Percentiles rank a stretch among this genome's conserved stretches.
These are phyloP conservation scores for Geotrichum cucujoidarum DNA, from an alignment of 1,139 yeast genomes.

Conservation along the genomic window DNA sequence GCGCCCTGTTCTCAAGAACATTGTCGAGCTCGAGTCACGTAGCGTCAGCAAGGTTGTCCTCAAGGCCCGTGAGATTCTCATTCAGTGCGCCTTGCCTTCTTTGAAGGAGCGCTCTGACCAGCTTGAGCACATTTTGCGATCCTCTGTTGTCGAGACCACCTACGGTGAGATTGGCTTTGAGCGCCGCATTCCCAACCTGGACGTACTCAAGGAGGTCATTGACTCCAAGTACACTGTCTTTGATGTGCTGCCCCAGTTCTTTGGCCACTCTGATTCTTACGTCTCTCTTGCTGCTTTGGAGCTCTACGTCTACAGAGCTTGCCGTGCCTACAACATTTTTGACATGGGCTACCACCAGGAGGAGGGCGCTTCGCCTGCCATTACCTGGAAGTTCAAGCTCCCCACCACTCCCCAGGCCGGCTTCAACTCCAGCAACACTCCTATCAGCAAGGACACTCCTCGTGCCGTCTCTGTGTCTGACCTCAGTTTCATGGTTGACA, in stretches of 20 bases:
- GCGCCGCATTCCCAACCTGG: slow-evolving; percentile 78
- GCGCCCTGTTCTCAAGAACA: slow-evolving; percentile 63
- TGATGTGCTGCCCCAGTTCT: slow-evolving; percentile 89
- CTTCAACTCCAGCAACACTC: slow-evolving; percentile 25
- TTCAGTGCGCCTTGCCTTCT: slow-evolving; percentile 94
- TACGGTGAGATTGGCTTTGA: slow-evolving; percentile 74
- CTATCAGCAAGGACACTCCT: slow-evolving; percentile 37
- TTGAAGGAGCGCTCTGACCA: slow-evolving; percentile 95
- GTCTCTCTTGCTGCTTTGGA: slow-evolving; percentile 95
- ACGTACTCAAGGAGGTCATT: slow-evolving; percentile 80
- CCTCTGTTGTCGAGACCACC: slow-evolving; percentile 77
- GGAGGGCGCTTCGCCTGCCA: slow-evolving; percentile 51
- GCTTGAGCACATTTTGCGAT: slow-evolving; percentile 88
- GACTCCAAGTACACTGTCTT: slow-evolving; percentile 95
- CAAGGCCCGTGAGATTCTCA: slow-evolving; percentile 91
- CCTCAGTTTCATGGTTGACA: slow-evolving; percentile 74
- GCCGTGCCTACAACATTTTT: slow-evolving; percentile 89
- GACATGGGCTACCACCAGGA: slow-evolving; percentile 62
- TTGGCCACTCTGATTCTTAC: slow-evolving; percentile 77
- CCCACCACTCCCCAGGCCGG: slow-evolving; percentile 68
- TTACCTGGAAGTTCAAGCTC: slow-evolving; percentile 87
- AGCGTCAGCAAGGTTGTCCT: slow-evolving; percentile 91
- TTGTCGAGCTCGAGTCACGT: slow-evolving; percentile 86
- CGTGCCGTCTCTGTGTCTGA: slow-evolving; percentile 93
- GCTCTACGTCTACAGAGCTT: slow-evolving; percentile 92